These are phyloP conservation scores for Backusella liffmaniae DNA, from an alignment of 192 early-diverging fungal genomes.

Conservation along the genomic window DNA sequence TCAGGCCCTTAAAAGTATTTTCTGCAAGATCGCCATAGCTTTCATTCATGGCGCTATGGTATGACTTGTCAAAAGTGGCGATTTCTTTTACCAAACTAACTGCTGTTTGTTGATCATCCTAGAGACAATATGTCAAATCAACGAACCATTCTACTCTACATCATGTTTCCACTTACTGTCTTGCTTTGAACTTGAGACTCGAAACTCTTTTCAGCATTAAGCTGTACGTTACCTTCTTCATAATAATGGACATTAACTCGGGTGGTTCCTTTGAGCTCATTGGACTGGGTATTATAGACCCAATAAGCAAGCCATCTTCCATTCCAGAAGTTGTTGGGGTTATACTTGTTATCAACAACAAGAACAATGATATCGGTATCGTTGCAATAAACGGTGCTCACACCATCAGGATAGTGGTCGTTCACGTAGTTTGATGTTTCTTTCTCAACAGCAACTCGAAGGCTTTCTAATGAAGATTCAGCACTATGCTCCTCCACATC, in stretches of 20 bases:
- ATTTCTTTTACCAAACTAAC: conserved; percentile 65
- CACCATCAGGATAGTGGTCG: conserved; percentile 83
- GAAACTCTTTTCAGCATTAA: conserved; percentile 77
- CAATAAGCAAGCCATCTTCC: conserved; percentile 91
- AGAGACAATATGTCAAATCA: background rate
- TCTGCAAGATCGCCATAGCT: conserved; percentile 79
- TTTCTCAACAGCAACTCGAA: conserved; percentile 58
- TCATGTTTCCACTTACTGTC: background rate
- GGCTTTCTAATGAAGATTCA: conserved; percentile 34
- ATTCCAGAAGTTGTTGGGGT: conserved; percentile 94
- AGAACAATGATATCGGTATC: conserved; percentile 53
- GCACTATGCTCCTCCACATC: conserved; percentile 42
- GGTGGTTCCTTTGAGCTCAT: conserved; percentile 66
- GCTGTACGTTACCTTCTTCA: conserved; percentile 99
- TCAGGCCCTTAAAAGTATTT: conserved; percentile 86
- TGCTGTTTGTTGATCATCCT: conserved; percentile 41
- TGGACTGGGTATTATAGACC: conserved; percentile 58
- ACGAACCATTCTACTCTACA: background rate
- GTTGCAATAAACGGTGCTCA: conserved; percentile 59
- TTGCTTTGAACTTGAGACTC: conserved; percentile 30
- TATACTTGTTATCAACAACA: conserved; percentile 92
- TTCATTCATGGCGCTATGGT: conserved; percentile 84
- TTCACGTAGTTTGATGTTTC: conserved; percentile 61
- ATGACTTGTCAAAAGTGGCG: conserved; percentile 69
- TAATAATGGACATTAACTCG: conserved; percentile 95